These are phyloP conservation scores for Aspergillus incahuasiensis DNA, from an alignment of 495 filamentous ascomycete species.

Conservation along the genomic window DNA sequence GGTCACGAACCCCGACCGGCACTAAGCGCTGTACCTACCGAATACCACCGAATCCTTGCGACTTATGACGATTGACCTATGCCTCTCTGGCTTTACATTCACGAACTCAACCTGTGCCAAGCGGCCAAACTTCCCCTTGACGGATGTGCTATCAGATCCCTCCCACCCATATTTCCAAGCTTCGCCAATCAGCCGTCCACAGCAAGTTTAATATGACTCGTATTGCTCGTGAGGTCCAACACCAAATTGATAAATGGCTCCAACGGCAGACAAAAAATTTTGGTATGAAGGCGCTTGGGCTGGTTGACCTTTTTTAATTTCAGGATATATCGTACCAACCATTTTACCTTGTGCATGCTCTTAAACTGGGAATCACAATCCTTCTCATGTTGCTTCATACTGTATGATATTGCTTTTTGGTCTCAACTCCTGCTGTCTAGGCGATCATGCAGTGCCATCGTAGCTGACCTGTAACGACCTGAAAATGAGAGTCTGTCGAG, in stretches of 20 bases:
- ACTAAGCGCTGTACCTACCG: slow-evolving; percentile 11
- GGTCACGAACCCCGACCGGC: slow-evolving; percentile 51
- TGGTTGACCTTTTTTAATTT: slow-evolving; percentile 14
- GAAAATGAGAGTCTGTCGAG: too few relatives aligned
- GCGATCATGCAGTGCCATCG: not conserved
- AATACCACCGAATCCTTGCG: not conserved
- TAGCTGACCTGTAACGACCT: too few relatives aligned
- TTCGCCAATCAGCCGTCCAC: not conserved
- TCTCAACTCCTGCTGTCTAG: slow-evolving; percentile 7
- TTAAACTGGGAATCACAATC: slow-evolving; percentile 2
- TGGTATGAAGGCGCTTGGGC: slow-evolving; percentile 19
- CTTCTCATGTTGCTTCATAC: slow-evolving; percentile 8
- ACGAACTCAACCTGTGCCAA: slow-evolving; percentile 11
- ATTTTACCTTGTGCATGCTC: slow-evolving; percentile 2
- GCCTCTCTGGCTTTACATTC: slow-evolving; percentile 7
- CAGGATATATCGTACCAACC: slow-evolving; percentile 3
- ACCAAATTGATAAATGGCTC: not conserved
- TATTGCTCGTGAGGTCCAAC: not conserved
- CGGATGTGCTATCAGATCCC: not conserved
- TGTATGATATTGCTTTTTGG: slow-evolving; percentile 14
- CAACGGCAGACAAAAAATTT: slow-evolving; percentile 9
- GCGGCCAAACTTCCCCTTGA: not conserved
- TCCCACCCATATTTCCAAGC: not conserved
- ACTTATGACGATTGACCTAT: slow-evolving; percentile 7
- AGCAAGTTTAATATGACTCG: not conserved